Base-by-base conservation (phyloP, 768 basidiomycete species). In the Mycena latifolia region DNA sequence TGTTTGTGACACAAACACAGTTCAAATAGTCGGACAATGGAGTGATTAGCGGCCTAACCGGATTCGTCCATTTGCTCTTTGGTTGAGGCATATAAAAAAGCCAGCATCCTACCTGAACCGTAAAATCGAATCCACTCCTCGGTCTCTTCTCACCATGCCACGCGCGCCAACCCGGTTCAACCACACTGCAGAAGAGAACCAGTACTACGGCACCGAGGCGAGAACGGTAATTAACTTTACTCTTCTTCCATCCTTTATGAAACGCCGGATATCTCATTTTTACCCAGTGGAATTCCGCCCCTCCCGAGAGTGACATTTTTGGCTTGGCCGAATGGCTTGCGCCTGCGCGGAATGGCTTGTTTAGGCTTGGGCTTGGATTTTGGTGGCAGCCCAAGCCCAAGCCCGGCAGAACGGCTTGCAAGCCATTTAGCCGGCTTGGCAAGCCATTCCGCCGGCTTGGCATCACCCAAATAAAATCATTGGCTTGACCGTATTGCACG, bases 11-110 rank as follows among this genome's bases (percentile, higher is more conserved):
- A 53, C 18, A 62, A 55, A 33, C 52, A 11, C n/a, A 0, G 15
- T 11, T 55, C 61, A 62, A 62, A 62, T 53, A 53, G 61, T 22
- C 45, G 53, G 51, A 62, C 53, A 62, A 62, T 62, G 61, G 51
- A 62, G 20, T 35, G 31, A 55, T 62, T 41, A 31, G 15, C 35
- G 15, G 22, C 33, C 25, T 62, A 39, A 48, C 51, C 60, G 15
- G 31, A 52, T 52, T 22, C 18, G 53, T 53, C 45, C 24, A 55
- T 35, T 22, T 14, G 20, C 52, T 31, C 51, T 52, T 52, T 52
- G 51, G 22, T 8, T 52, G 2, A 15, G 3, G 17, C 51, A 11
- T 45, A 61, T 61, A 61, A 52, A 61, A 61, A n/a, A 5, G 29
- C n/a, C 25, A 39, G 24, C 29, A n/a, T 10, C 46, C 11, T 3